A percentile compares a stretch with the other conserved stretches of the same genome.
Evolutionary conservation across 139 green algal species (phyloP).

Genomic region (Volvox africanus): DNA sequence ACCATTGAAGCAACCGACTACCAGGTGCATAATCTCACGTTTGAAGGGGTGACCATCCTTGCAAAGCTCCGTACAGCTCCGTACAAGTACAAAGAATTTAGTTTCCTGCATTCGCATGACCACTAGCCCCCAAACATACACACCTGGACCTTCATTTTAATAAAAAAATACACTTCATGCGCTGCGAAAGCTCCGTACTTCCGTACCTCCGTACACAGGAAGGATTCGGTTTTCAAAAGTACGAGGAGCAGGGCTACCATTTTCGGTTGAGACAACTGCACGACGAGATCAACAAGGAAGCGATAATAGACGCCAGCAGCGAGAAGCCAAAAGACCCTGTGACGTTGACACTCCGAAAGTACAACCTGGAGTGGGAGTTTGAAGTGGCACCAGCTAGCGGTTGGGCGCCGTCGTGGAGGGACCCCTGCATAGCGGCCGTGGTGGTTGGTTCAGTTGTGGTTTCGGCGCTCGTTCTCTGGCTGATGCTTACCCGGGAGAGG

Average conservation of each 20-base stretch:
- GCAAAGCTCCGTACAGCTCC: no score
- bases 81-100: no score
- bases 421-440: slow-evolving; percentile 46
- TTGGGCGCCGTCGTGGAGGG: slow-evolving; percentile 48
- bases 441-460: slow-evolving; percentile 47
- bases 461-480: slow-evolving; percentile 29
- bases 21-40: no score
- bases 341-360: not conserved
- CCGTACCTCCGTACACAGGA: no score
- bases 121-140: no score
- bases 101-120: no score
- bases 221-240: no score
- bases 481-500: slow-evolving; percentile 47
- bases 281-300: not conserved
- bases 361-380: slow-evolving; percentile 54
- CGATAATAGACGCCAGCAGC: not conserved
- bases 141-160: no score
- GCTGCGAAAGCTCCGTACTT: no score
- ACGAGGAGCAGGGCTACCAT: not conserved
- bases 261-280: slow-evolving; percentile 17
- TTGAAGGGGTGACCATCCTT: no score
- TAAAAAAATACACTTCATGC: not conserved
- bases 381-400: slow-evolving; percentile 15
- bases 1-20: no score
- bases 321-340: not conserved